A percentile compares a stretch with the other conserved stretches of the same genome.
Evolutionary conservation across 106 monocot species (phyloP).

Genomic region (Dioscorea zingiberensis): DNA sequence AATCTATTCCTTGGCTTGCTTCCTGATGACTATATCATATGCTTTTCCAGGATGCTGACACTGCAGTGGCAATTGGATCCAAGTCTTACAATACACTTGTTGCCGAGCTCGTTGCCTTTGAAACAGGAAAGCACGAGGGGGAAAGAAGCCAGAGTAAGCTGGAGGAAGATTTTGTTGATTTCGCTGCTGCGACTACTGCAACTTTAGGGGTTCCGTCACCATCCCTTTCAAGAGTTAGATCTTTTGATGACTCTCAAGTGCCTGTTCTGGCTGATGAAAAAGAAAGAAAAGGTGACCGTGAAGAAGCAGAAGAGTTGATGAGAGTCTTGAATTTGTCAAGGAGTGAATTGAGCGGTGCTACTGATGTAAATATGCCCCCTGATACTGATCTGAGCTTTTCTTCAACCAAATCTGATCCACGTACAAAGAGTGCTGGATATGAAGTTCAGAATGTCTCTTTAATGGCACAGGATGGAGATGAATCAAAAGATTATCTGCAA

Average conservation of each 20-base stretch:
- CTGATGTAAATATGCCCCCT: conserved; percentile 5
- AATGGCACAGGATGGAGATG: conserved; percentile 6
- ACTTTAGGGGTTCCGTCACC: conserved; percentile 79
- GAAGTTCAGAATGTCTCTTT: conserved; percentile 12
- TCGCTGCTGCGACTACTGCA: conserved; percentile 89
- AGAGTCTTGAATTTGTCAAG: conserved; percentile 65
- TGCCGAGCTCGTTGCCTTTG: conserved; percentile 69
- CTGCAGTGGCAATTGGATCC: conserved; percentile 61
- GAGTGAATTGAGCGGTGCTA: conserved; percentile 22
- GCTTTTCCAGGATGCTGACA: conserved; percentile 61
- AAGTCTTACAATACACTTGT: conserved; percentile 95
- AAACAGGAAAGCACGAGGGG: conserved; percentile 22
- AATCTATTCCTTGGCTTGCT: too few relatives aligned
- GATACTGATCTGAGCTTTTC: conserved; percentile 7
- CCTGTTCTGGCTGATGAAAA: conserved; percentile 16
- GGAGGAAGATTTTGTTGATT: conserved; percentile 74
- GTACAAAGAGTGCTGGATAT: conserved; percentile 12
- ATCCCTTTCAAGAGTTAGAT: conserved; percentile 54
- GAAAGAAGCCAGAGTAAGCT: conserved; percentile 14
- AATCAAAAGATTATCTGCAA: conserved; percentile 18
- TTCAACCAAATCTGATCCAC: conserved; percentile 9
- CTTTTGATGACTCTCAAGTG: conserved; percentile 53
- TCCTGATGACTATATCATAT: too few relatives aligned
- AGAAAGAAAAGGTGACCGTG: conserved; percentile 54
- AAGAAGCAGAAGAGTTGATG: conserved; percentile 74